Evolutionary conservation across 2,329 filamentous ascomycete genomes (phyloP), one percentile per base, ranked within the genome.

Genomic region (Pseudogymnoascus destructans): DNA sequence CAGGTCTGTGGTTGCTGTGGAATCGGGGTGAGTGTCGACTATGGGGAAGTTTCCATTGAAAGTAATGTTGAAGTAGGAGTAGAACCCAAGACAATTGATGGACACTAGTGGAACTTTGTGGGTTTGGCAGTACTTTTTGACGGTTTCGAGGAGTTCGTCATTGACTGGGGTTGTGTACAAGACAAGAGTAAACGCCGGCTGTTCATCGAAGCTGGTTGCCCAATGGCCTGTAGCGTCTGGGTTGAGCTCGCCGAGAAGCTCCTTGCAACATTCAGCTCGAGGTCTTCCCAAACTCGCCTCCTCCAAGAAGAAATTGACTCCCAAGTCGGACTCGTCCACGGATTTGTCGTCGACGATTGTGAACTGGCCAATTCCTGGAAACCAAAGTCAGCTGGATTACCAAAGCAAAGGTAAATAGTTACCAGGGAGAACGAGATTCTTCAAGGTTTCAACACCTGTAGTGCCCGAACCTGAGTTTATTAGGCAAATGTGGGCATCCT

Each of bases 271-370:
- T 69, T 89, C 80, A 1, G 92, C 89, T 64, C 93, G 83, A 23
- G 83, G 83, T 66, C 84, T 84, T 57, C 90, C 91, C 35, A 95
- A 70, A 63, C 83, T 86, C 55, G 78, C 75, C 65, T 93, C 83
- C 61, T 95, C 89, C 0, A 98, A 77, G 67, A 98, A 98, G 77
- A 98, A 98, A 73, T 98, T 98, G 62, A 96, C 86, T 3, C 95
- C 93, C 38, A 98, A 75, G 67, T 98, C 93, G 40, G 83, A 77
- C 64, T 95, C 85, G 1, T 75, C 77, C n/a, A 98, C 91, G 2
- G 79, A 71, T 1, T 83, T 80, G 5, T 86, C 83, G 67, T 98
- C 93, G 57, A 87, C 85, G 61, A 98, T 95, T 0, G 89, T 95
- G 70, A 96, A 98, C 23, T 83, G 81, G 7, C 93, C 95, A 66